Evolutionary conservation across 2,329 filamentous ascomycete genomes (phyloP), one percentile per base, ranked within the genome.

Genomic region (Exophiala mesophila): DNA sequence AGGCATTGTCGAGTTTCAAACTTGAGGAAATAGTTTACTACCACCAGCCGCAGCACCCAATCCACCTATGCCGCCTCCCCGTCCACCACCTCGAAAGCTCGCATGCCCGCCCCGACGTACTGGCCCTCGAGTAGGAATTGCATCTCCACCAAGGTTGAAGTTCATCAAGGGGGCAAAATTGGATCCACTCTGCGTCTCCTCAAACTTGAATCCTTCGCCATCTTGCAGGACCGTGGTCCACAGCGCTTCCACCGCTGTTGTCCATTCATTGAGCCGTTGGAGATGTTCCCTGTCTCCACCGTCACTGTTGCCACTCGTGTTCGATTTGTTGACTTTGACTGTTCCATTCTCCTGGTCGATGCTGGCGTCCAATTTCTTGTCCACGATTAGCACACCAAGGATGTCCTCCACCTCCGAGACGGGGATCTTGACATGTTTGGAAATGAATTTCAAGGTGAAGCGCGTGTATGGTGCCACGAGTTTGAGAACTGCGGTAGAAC

Each of bases 381-480:
- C 88, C 48, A 96, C 78, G 52, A 98, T 97, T 39, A 97, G 73
- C 67, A 89, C 95, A 35, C 88, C 84, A n/a, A 97, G 70, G 49
- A 98, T 97, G 57, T 98, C 92, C 67, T 94, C 84, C 2, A 95
- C 88, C 66, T 98, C 92, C 10, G 78, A 70, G 34, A 88, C 77
- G 19, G 83, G 82, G 53, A 98, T 94, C 62, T 85, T 85, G 50
- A 98, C 82, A 57, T 90, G 83, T 57, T 83, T 82, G 19, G 88
- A 88, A 55, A 98, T 88, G 74, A 94, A 95, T 15, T 74, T 72
- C 17, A 97, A 72, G 51, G 84, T 87, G 77, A 97, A 95, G 38
- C 88, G 82, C 4, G 87, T 94, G 70, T 97, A 98, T 0, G 92
- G 92, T 3, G 88, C 88, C 51, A 97, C 92, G 17, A 97, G 74